Evolutionary conservation across 192 early-diverging fungal species (phyloP), one percentile per base, ranked within the genome.

Genomic region (Coemansia biformis): DNA sequence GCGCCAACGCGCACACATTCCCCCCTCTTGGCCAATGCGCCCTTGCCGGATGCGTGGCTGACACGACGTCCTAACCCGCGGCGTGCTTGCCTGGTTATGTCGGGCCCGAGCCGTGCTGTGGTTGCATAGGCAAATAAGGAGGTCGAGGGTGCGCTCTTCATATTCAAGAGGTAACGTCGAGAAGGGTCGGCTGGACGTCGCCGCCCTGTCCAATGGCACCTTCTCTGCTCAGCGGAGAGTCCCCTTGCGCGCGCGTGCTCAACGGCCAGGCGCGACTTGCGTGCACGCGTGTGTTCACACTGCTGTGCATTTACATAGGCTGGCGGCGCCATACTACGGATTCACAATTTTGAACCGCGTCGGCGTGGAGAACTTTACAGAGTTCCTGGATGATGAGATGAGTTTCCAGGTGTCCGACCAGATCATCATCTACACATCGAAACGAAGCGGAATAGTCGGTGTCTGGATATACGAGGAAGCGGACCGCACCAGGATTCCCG

Each of bases 101-200:
- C 3, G 18, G 18, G 11, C 22, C 32, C 34, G 45, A 12, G 19
- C 13, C 5, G 30, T n/a, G 16, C 30, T 51, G 40, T 33, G 21
- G 23, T 48, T 26, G 15, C 51, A 29, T 75, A 93, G 93, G 84
- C 81, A 53, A 94, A 93, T 56, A 82, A 81, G 55, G 86, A 84
- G 8, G 86, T 93, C 16, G 91, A 94, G 66, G 93, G 93, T 21
- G 90, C 92, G 14, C 77, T 94, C 44, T 97, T 97, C 76, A 58
- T 97, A 30, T 83, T 86, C 51, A 78, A 82, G 65, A 82, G 91
- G 78, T 84, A 71, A 33, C 43, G 26, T 1, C 35, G 11, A 8
- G 16, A 11, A 15, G 5, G 12, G 4, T 8, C 8, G 10, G 21
- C 5, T n/a, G 18, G 15, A 33, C 6, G 22, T 22, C 3, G 34